Evolutionary conservation across 164 flowering plant genomes (phyloP).

Genomic region (Vitis vinifera): DNA sequence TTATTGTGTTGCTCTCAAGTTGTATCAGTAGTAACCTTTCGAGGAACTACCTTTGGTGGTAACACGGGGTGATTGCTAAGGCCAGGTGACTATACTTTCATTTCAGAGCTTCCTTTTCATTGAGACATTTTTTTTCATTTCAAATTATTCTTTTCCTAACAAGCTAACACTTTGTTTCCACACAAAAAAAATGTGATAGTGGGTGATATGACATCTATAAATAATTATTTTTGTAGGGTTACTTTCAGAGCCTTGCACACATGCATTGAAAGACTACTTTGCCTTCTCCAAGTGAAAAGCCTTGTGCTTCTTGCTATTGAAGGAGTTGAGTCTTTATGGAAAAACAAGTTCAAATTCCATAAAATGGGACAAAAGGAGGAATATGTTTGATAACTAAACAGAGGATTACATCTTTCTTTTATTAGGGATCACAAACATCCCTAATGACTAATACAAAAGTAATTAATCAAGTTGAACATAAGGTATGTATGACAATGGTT

Average conservation of each 20-base stretch:
- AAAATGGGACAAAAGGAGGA: constrained; percentile 47
- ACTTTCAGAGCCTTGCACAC: constrained; percentile 50
- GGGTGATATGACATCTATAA: neutral
- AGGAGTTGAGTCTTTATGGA: constrained; percentile 70
- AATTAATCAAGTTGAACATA: no score
- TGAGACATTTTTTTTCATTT: neutral
- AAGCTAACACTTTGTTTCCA: no score
- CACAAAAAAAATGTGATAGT: neutral
- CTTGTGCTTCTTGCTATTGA: constrained; percentile 70
- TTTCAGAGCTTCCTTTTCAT: neutral
- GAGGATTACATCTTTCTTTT: neutral
- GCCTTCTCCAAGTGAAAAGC: constrained; percentile 39
- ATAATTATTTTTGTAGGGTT: constrained; percentile 44
- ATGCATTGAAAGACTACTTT: constrained; percentile 54
- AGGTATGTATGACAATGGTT: no score
- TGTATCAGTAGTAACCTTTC: no score
- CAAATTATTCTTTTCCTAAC: no score
- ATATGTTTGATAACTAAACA: neutral
- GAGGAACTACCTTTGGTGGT: no score
- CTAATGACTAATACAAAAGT: no score
- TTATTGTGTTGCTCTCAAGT: no score
- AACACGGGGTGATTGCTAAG: constrained; percentile 24
- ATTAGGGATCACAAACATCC: no score
- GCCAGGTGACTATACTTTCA: constrained; percentile 32
- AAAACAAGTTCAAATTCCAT: constrained; percentile 49